Conservation (phyloP, 176 grass and related monocot species). For the Juncus effusus region DNA sequence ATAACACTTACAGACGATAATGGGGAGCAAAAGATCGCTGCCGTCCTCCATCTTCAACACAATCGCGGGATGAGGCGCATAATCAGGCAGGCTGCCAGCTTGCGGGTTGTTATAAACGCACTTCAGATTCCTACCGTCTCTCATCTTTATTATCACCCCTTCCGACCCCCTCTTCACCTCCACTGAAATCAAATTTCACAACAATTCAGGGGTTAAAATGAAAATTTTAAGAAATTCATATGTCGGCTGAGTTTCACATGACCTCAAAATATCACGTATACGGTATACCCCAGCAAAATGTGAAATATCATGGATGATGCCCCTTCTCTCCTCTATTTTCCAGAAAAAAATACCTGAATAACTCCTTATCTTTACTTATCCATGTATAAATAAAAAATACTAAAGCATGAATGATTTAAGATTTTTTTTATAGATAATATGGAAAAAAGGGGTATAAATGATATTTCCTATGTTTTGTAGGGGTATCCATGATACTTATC, state of each 20-base stretch:
- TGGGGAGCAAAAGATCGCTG: conserved; percentile 81
- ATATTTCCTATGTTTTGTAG: too few relatives aligned
- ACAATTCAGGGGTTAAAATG: conserved; percentile 4
- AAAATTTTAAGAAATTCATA: neutral
- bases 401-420: too few relatives aligned
- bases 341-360: neutral
- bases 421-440: too few relatives aligned
- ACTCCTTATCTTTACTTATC: neutral
- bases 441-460: too few relatives aligned
- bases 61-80: conserved; percentile 78
- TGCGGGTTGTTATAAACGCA: conserved; percentile 75
- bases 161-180: conserved; percentile 81
- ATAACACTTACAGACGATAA: conserved; percentile 83
- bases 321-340: neutral
- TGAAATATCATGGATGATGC: too few relatives aligned
- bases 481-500: too few relatives aligned
- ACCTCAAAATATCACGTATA: neutral
- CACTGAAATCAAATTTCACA: conserved; percentile 41
- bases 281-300: neutral
- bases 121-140: conserved; percentile 61
- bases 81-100: conserved; percentile 67
- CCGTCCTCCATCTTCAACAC: conserved; percentile 96
- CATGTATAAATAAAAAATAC: too few relatives aligned
- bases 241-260: too few relatives aligned
- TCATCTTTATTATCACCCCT: conserved; percentile 92